These are phyloP conservation scores for Borovskyia barvae DNA, from an alignment of 208 protist species.

Conservation along the genomic window DNA sequence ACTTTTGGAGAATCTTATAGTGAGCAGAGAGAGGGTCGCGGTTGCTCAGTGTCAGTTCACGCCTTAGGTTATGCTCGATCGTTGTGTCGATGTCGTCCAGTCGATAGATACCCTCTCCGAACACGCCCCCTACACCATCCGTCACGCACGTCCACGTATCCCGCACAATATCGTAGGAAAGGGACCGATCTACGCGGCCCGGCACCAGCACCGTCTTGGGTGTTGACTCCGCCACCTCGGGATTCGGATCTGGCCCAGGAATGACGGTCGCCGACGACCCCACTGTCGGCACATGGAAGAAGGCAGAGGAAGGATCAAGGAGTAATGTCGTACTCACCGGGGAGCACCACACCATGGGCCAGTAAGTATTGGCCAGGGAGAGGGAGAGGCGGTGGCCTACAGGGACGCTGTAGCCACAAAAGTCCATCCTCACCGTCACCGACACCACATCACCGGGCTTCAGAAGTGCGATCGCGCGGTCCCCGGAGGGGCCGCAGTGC, in stretches of 20 bases:
- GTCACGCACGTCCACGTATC: slow-evolving; percentile 61
- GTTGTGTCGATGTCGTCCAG: slow-evolving; percentile 66
- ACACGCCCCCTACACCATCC: slow-evolving; percentile 55
- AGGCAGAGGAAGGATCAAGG: slow-evolving; percentile 25
- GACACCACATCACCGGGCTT: slow-evolving; percentile 17
- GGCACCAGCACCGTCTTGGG: slow-evolving; percentile 30
- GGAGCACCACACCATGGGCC: slow-evolving; percentile 65
- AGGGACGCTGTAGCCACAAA: slow-evolving; percentile 57
- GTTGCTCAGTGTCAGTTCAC: slow-evolving; percentile 57
- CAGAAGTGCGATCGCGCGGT: slow-evolving; percentile 30
- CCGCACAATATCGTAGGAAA: slow-evolving; percentile 46
- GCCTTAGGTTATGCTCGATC: slow-evolving; percentile 60
- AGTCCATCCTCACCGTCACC: slow-evolving; percentile 48
- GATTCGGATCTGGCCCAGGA: slow-evolving; percentile 25
- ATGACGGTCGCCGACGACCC: slow-evolving; percentile 6
- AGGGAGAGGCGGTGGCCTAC: slow-evolving; percentile 42
- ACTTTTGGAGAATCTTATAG: slow-evolving; percentile 46
- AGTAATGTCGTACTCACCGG: slow-evolving; percentile 50
- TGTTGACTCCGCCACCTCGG: slow-evolving; percentile 44
- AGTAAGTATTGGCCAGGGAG: slow-evolving; percentile 64
- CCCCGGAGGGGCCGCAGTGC: slow-evolving; percentile 27
- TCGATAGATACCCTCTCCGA: slow-evolving; percentile 57
- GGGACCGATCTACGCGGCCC: slow-evolving; percentile 38
- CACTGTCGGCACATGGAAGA: slow-evolving; percentile 28
- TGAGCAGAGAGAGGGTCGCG: slow-evolving; percentile 56